These are phyloP conservation scores for Ulota crispa DNA, from an alignment of 225 moss, liverwort and hornwort genomes.

Conservation along the genomic window DNA sequence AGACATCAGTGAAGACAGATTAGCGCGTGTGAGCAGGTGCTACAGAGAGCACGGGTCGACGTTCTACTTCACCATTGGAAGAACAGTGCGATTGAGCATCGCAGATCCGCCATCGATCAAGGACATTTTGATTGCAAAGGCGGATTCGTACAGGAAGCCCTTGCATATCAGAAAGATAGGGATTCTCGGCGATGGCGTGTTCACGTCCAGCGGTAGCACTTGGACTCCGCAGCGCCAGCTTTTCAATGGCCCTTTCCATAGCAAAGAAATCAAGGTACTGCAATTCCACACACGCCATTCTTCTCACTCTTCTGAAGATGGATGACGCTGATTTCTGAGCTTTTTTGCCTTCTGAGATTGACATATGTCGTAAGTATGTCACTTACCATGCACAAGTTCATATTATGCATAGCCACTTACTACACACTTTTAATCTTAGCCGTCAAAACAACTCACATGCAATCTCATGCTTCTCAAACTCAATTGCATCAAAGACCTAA, in stretches of 20 bases:
- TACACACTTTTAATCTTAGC: too few relatives aligned
- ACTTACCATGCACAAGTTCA: too few relatives aligned
- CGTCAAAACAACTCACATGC: too few relatives aligned
- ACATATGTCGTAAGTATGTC: too few relatives aligned
- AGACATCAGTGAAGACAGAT: slow-evolving; percentile 32
- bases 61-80: slow-evolving; percentile 82
- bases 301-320: background rate
- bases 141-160: slow-evolving; percentile 74
- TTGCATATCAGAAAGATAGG: slow-evolving; percentile 62
- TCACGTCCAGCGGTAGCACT: slow-evolving; percentile 64
- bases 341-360: background rate
- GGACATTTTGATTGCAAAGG: slow-evolving; percentile 68
- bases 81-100: slow-evolving; percentile 72
- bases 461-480: too few relatives aligned
- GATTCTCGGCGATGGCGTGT: slow-evolving; percentile 67
- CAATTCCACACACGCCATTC: background rate
- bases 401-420: too few relatives aligned
- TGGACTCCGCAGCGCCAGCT: slow-evolving; percentile 90
- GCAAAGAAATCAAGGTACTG: slow-evolving; percentile 75
- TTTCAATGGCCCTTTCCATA: slow-evolving; percentile 62
- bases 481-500: too few relatives aligned
- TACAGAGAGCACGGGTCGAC: slow-evolving; percentile 54
- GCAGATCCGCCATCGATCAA: slow-evolving; percentile 75
- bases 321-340: background rate
- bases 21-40: slow-evolving; percentile 42